Conservation (phyloP, 257 asterid species). For the Lycium barbarum region DNA sequence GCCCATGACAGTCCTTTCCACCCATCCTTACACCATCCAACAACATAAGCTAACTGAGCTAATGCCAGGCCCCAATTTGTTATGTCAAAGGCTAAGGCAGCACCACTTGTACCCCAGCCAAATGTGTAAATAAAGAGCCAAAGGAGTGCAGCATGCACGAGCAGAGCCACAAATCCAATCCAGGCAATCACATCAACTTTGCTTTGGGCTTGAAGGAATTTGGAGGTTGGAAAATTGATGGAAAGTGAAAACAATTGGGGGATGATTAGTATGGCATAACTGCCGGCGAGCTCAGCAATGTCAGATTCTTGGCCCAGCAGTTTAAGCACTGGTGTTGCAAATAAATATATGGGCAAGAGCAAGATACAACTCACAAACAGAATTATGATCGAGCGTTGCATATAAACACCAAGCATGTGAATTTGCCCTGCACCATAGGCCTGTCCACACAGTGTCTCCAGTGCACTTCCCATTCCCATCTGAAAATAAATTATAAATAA, state of each 20-base stretch:
- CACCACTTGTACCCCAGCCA: slow-evolving; percentile 68
- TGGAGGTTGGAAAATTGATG: slow-evolving; percentile 66
- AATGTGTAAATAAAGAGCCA: slow-evolving; percentile 66
- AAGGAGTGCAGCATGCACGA: slow-evolving; percentile 51
- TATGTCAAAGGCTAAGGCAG: slow-evolving; percentile 66
- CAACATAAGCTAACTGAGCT: slow-evolving; percentile 65
- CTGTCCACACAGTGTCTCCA: slow-evolving; percentile 90
- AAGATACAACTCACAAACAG: slow-evolving; percentile 53
- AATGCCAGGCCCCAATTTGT: slow-evolving; percentile 59
- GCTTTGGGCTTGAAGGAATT: slow-evolving; percentile 90
- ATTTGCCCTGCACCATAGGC: slow-evolving; percentile 87
- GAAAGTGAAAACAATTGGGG: slow-evolving; percentile 77
- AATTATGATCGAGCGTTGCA: slow-evolving; percentile 84
- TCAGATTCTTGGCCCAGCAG: slow-evolving; percentile 66
- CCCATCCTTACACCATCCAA: slow-evolving; percentile 87
- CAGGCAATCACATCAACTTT: slow-evolving; percentile 69
- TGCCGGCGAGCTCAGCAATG: slow-evolving; percentile 72
- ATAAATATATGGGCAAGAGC: slow-evolving; percentile 71
- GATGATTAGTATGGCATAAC: slow-evolving; percentile 54
- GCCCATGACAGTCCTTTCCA: slow-evolving; percentile 79
- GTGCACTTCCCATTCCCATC: slow-evolving; percentile 99
- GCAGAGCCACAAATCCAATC: slow-evolving; percentile 52
- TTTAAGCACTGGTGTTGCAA: slow-evolving; percentile 72
- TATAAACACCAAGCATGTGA: slow-evolving; percentile 81
- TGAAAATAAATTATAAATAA: slow-evolving; percentile 35